These are phyloP conservation scores for Candida broadrunensis DNA, from an alignment of 805 yeast genomes.

Conservation along the genomic window DNA sequence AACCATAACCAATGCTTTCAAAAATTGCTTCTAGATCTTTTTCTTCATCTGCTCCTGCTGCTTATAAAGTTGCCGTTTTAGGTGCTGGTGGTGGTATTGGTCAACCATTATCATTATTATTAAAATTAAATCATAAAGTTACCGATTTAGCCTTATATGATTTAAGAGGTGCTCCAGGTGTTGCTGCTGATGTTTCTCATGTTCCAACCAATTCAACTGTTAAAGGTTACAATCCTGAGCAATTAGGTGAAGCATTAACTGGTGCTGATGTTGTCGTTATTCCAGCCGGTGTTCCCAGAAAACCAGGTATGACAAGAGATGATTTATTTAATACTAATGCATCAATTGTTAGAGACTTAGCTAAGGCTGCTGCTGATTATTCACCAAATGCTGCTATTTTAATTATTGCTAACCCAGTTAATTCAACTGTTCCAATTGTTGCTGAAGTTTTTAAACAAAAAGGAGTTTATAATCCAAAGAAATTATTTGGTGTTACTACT, in stretches of 20 bases:
- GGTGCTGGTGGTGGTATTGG: slow-evolving; percentile 97
- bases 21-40: slow-evolving; percentile 60
- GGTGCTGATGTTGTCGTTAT: slow-evolving; percentile 85
- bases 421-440: slow-evolving; percentile 95
- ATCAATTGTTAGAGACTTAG: slow-evolving; percentile 89
- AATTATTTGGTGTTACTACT: slow-evolving; percentile 94
- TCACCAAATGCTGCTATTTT: slow-evolving; percentile 81
- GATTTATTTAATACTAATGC: slow-evolving; percentile 96
- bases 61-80: slow-evolving; percentile 71
- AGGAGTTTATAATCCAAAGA: slow-evolving; percentile 89
- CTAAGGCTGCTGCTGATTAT: slow-evolving; percentile 76
- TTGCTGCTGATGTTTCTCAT: slow-evolving; percentile 94
- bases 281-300: slow-evolving; percentile 98
- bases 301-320: slow-evolving; percentile 99
- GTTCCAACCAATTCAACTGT: slow-evolving; percentile 90
- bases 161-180: slow-evolving; percentile 91
- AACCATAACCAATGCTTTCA: slow-evolving; percentile 59
- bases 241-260: slow-evolving; percentile 63
- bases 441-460: slow-evolving; percentile 84
- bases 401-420: slow-evolving; percentile 92
- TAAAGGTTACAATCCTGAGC: slow-evolving; percentile 83
- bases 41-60: slow-evolving; percentile 61
- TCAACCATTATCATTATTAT: slow-evolving; percentile 51
- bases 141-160: slow-evolving; percentile 85
- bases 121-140: slow-evolving; percentile 86